A percentile compares a stretch with the other conserved stretches of the same genome.
Conservation (phyloP, 176 grass and related monocot species). For the Avena atlantica region DNA sequence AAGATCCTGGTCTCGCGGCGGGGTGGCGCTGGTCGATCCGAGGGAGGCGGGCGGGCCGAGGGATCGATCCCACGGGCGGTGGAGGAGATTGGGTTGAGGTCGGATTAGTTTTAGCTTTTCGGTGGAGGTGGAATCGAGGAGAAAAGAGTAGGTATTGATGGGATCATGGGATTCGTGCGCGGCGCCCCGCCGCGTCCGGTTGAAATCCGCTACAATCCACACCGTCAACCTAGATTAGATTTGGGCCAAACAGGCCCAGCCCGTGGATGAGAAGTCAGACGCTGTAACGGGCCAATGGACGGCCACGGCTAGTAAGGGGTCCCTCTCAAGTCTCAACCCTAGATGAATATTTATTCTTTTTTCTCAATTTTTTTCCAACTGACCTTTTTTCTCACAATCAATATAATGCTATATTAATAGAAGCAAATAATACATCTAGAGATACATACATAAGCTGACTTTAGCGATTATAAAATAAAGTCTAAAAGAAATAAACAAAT, state of each 20-base stretch:
- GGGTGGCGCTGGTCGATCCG: conserved; percentile 54
- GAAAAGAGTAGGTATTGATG: conserved; percentile 42
- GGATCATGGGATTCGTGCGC: conserved; percentile 58
- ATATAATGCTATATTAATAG: too few species aligned
- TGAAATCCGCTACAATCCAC: background rate
- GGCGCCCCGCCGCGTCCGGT: conserved; percentile 59
- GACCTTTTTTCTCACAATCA: too few species aligned
- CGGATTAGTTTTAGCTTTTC: conserved; percentile 26
- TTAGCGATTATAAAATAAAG: too few species aligned
- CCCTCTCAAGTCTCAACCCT: too few species aligned
- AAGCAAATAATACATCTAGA: too few species aligned
- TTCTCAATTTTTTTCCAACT: too few species aligned
- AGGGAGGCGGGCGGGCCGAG: conserved; percentile 42
- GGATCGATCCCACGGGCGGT: conserved; percentile 40
- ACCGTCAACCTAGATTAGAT: conserved; percentile 24
- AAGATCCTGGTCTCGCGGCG: conserved; percentile 60
- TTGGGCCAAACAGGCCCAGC: background rate
- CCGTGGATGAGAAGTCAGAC: background rate
- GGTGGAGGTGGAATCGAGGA: conserved; percentile 31
- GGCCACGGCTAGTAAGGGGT: background rate
- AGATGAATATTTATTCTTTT: too few species aligned
- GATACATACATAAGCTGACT: too few species aligned
- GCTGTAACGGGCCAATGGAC: background rate
- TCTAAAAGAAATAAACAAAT: too few species aligned
- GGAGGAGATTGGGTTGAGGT: conserved; percentile 39